A percentile compares a stretch with the other conserved stretches of the same genome.
Evolutionary conservation across 305 asterid species (phyloP).

Genomic region (Solanum hybrid): DNA sequence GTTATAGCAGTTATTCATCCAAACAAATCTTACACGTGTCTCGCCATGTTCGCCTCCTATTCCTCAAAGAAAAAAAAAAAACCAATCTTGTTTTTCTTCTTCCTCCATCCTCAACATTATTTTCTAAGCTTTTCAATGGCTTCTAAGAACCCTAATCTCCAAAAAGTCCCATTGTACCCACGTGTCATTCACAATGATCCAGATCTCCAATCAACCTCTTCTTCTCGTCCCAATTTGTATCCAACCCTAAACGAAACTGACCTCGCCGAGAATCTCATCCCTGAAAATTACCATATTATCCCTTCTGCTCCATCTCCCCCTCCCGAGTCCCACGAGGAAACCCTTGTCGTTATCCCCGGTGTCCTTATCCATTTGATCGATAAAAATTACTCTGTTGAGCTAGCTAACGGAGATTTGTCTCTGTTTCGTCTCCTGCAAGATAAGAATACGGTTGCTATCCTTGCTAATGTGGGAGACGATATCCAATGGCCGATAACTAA

Average conservation of each 20-base stretch:
- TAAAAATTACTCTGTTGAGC: conserved; percentile 77
- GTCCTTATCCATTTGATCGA: conserved; percentile 80
- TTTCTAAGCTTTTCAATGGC: conserved; percentile 34
- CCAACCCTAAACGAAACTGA: conserved; percentile 51
- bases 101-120: not conserved
- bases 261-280: conserved; percentile 35
- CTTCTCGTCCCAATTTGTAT: conserved; percentile 36
- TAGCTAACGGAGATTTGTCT: conserved; percentile 67
- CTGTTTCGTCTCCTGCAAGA: conserved; percentile 53
- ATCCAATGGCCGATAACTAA: conserved; percentile 81
- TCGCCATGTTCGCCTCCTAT: not conserved
- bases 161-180: conserved; percentile 52
- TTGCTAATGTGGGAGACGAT: conserved; percentile 59
- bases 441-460: conserved; percentile 43
- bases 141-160: conserved; percentile 29
- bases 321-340: conserved; percentile 39
- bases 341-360: conserved; percentile 50
- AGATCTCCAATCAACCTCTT: conserved; percentile 19
- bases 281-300: conserved; percentile 16
- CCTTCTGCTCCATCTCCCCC: conserved; percentile 49
- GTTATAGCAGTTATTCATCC: not conserved
- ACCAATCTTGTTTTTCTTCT: not conserved
- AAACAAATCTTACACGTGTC: not conserved
- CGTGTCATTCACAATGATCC: conserved; percentile 30
- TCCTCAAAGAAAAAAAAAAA: not conserved